Base-by-base conservation (phyloP, 371 early-diverging fungal genomes). In the Massospora cicadina region DNA sequence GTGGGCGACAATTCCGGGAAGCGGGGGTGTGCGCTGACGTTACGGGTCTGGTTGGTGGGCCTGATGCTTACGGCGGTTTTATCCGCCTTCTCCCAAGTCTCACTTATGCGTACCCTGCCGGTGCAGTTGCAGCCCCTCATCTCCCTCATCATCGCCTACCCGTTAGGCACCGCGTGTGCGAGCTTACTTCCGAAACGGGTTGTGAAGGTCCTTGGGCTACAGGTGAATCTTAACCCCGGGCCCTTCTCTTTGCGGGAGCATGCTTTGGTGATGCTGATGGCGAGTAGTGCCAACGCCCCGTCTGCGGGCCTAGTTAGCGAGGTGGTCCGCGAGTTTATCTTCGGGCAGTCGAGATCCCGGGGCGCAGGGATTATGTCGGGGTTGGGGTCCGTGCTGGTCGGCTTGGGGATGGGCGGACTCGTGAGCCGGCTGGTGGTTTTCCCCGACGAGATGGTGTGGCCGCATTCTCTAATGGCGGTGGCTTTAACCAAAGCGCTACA, bases 331-430 rank as follows among this genome's bases (percentile, higher is more conserved):
- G 30, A 60, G 32, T 10, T 28, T 7, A 30, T 27, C 27, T 60
- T 27, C 32, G 13, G 17, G 30, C 28, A 60, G 30, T 13, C 12
- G 27, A 13, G 24, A 27, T 28, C 28, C 13, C 13, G 21, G 31
- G 24, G 2, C 17, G 25, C 60, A 12, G 31, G 60, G 21, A 17
- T 60, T 24, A 21, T 60, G 3, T 28, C 31, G 21, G 24, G 24
- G 30, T 60, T 60, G 27, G 21, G 28, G 17, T 28, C 28, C 7
- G 21, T 27, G 13, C 23, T 60, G 24, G 74, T 89, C 62, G 91
- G 93, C 55, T 89, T 84, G 69, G 90, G 91, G 55, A 80, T 91
- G 64, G 81, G 87, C 13, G 89, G 89, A 28, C 63, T 84, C 25
- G 71, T 74, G 54, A 77, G 85, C 54, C 70, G 74, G 53, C 81